A percentile compares a stretch with the other conserved stretches of the same genome.
Evolutionary conservation across 768 basidiomycete species (phyloP).

Genomic region (Boletus sensibilis): DNA sequence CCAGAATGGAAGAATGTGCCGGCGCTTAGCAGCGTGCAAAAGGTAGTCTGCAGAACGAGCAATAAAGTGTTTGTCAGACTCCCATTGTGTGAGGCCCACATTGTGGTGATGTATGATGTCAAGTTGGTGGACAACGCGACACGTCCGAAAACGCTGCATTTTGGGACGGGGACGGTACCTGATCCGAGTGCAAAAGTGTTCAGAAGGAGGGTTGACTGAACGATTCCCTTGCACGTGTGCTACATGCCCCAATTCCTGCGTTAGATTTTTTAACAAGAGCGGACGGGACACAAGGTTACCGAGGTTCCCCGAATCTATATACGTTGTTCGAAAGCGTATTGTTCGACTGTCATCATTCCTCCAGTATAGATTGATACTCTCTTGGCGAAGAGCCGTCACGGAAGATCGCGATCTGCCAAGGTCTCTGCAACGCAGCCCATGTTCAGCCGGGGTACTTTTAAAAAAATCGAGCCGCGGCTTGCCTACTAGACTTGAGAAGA

Average conservation of each 20-base stretch:
- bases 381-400: too few species aligned
- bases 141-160: not conserved
- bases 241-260: not conserved
- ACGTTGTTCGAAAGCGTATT: not conserved
- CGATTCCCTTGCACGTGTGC: not conserved
- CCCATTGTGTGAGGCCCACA: too few species aligned
- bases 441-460: too few species aligned
- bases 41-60: slow-evolving; percentile 31
- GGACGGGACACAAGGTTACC: not conserved
- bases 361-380: too few species aligned
- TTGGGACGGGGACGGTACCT: not conserved
- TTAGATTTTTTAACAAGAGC: too few species aligned
- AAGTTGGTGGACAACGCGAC: not conserved
- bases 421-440: too few species aligned
- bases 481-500: too few species aligned
- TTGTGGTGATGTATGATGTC: slow-evolving; percentile 8
- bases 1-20: slow-evolving; percentile 42
- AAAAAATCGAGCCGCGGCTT: too few species aligned
- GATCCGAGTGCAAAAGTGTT: too few species aligned
- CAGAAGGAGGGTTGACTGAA: too few species aligned
- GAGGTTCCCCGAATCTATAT: not conserved
- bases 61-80: too few species aligned
- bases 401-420: too few species aligned
- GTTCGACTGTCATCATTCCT: not conserved
- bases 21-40: slow-evolving; percentile 11